Evolutionary conservation across 345 rosid species (phyloP).

Genomic region (Corymbia maculata): DNA sequence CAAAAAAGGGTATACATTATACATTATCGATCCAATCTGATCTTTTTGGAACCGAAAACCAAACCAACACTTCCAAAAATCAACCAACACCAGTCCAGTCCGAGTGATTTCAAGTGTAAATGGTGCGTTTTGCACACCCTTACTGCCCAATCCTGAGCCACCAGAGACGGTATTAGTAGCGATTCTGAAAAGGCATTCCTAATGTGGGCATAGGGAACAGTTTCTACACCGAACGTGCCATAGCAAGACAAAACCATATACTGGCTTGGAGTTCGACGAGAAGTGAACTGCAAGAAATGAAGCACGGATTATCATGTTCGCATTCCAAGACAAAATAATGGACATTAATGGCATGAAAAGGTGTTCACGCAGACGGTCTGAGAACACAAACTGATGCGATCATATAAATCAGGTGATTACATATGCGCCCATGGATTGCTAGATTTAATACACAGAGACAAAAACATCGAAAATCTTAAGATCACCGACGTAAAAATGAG

Average conservation of each 20-base stretch:
- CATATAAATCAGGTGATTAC: neutral
- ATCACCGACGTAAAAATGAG: neutral
- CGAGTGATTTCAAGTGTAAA: too few species aligned
- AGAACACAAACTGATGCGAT: neutral
- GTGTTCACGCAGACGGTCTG: neutral
- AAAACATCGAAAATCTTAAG: neutral
- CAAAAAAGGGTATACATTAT: too few species aligned
- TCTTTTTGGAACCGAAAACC: too few species aligned
- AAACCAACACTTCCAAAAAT: too few species aligned
- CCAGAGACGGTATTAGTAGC: neutral
- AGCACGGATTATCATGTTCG: neutral
- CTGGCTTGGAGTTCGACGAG: neutral
- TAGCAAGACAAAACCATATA: neutral
- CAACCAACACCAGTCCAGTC: too few species aligned
- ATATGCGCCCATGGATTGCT: neutral
- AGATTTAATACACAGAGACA: neutral
- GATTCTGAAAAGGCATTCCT: neutral
- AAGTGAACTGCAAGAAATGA: neutral
- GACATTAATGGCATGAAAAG: neutral
- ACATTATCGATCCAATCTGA: too few species aligned
- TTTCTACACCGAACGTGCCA: neutral
- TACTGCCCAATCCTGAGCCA: neutral
- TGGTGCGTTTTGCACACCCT: too few species aligned
- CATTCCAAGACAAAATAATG: neutral
- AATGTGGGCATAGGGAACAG: neutral